phyloP scores from a whole-genome alignment of 2,329 filamentous ascomycete genomes.

The Venturia pyrina region DNA sequence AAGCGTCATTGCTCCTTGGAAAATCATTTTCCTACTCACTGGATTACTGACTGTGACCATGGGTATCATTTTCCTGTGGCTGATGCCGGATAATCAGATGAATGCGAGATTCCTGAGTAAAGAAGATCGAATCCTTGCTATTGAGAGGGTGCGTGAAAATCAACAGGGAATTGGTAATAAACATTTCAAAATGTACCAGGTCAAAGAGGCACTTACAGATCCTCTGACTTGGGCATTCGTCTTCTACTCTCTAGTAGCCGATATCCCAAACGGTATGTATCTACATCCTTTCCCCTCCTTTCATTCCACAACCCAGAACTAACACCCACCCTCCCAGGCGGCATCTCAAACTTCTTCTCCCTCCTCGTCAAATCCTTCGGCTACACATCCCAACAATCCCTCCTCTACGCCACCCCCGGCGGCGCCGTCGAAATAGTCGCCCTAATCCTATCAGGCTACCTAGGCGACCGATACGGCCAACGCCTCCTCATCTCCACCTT shows the following conservation, averaged over 20 bases:
- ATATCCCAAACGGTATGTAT: constrained; percentile 45
- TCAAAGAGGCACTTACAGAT: constrained; percentile 48
- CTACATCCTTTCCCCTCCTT: neutral
- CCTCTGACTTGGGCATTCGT: constrained; percentile 52
- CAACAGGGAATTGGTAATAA: constrained; percentile 65
- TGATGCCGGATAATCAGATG: constrained; percentile 49
- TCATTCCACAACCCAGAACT: neutral
- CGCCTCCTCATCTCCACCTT: constrained; percentile 46
- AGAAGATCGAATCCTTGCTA: constrained; percentile 55
- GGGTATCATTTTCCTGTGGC: constrained; percentile 34
- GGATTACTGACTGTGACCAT: constrained; percentile 32
- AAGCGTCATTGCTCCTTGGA: constrained; percentile 52
- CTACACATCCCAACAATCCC: constrained; percentile 50
- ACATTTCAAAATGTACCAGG: constrained; percentile 58
- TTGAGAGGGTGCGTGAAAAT: constrained; percentile 64
- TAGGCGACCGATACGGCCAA: constrained; percentile 47
- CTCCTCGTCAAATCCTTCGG: constrained; percentile 55
- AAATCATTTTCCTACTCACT: constrained; percentile 43
- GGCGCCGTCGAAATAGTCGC: constrained; percentile 55
- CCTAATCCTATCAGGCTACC: constrained; percentile 44
- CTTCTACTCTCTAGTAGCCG: constrained; percentile 44
- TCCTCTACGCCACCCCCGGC: constrained; percentile 55
- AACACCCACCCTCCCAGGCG: constrained; percentile 22
- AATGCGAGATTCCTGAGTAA: constrained; percentile 54
- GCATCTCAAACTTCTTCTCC: constrained; percentile 51